phyloP scores from a whole-genome alignment of 441 rosid genomes.

The Viola pubescens region DNA sequence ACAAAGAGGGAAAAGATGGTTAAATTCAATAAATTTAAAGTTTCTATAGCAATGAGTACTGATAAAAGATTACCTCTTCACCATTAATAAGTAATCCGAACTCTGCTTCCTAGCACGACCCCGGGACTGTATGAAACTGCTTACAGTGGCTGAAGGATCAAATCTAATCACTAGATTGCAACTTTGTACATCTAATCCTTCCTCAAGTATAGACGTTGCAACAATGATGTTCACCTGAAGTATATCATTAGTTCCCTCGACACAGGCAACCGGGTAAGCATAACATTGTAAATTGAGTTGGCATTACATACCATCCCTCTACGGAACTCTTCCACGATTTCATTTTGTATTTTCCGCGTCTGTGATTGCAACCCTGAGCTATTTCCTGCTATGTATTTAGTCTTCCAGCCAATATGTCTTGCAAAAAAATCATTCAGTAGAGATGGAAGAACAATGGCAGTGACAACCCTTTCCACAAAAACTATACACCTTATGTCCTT shows the following conservation, averaged over 20 bases:
- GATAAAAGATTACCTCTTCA: conserved; percentile 37
- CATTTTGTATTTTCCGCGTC: conserved; percentile 59
- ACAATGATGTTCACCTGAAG: conserved; percentile 76
- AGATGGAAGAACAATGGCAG: conserved; percentile 54
- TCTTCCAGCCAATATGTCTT: conserved; percentile 48
- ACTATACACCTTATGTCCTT: conserved; percentile 70
- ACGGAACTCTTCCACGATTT: conserved; percentile 80
- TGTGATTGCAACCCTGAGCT: conserved; percentile 52
- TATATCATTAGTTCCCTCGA: conserved; percentile 15
- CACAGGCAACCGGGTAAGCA: conserved; percentile 1
- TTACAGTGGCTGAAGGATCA: conserved; percentile 65
- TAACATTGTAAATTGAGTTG: background rate
- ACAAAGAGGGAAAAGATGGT: too few species aligned
- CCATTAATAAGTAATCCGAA: conserved; percentile 78
- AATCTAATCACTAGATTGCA: conserved; percentile 87
- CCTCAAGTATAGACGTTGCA: conserved; percentile 91
- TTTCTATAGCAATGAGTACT: background rate
- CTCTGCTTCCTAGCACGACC: conserved; percentile 92
- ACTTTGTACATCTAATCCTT: conserved; percentile 86
- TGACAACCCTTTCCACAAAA: conserved; percentile 79
- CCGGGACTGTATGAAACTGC: conserved; percentile 91
- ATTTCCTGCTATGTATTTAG: conserved; percentile 67
- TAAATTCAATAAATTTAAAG: background rate
- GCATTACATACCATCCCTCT: conserved; percentile 54
- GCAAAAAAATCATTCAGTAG: conserved; percentile 56